These are phyloP conservation scores for Juglanconis sp. DNA, from an alignment of 2,329 filamentous ascomycete species.

Conservation along the genomic window DNA sequence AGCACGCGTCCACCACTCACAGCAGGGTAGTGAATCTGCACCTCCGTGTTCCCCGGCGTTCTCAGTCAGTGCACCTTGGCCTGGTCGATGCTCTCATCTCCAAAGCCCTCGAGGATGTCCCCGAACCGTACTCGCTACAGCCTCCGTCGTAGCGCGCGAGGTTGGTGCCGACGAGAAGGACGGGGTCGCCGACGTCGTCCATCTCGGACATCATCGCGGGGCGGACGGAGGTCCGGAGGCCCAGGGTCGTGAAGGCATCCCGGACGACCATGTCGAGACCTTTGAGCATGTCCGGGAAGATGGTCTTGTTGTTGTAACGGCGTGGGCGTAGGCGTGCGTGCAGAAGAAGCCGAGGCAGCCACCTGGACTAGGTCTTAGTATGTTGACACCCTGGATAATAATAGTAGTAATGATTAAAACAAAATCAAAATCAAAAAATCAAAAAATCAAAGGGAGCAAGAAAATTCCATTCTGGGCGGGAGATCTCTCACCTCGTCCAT, in stretches of 20 bases:
- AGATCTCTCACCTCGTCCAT: constrained; percentile 30
- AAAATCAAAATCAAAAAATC: no score
- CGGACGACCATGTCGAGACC: constrained; percentile 43
- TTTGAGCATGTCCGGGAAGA: constrained; percentile 39
- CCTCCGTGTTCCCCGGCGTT: background rate
- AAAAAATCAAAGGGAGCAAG: no score
- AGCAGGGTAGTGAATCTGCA: background rate
- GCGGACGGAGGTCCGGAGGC: background rate
- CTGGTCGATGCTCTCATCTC: background rate
- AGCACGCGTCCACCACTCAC: background rate
- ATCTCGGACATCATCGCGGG: background rate
- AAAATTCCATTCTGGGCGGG: no score
- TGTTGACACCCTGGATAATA: no score
- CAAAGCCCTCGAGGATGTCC: background rate
- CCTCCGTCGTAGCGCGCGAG: background rate
- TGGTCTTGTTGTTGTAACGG: constrained; percentile 23
- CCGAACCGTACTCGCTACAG: background rate
- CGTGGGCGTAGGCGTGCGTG: constrained; percentile 45
- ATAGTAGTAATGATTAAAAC: no score
- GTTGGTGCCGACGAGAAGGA: background rate
- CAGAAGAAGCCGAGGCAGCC: constrained; percentile 43
- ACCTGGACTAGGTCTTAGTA: constrained; percentile 24
- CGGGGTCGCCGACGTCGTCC: background rate
- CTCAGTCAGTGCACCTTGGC: background rate
- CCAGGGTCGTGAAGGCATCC: constrained; percentile 17